Conservation (phyloP, 75 land plant genomes). For the Sequoiadendron giganteum region DNA sequence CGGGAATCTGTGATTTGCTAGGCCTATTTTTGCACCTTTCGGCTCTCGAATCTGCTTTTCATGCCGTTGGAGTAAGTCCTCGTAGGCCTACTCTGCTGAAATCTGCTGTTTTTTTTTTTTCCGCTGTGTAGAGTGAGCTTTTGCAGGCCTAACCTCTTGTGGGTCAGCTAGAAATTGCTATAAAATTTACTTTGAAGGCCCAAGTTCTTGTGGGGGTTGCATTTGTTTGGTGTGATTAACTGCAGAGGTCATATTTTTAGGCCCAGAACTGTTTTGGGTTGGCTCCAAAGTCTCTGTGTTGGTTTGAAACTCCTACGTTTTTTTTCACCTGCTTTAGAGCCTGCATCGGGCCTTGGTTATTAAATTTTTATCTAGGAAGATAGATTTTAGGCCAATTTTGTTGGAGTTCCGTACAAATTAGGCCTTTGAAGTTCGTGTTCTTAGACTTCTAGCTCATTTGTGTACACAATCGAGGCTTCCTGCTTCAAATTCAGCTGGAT, state of each 20-base stretch:
- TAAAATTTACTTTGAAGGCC: neutral
- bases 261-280: neutral
- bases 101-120: constrained; percentile 5
- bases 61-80: neutral
- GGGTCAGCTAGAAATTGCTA: neutral
- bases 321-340: too few species aligned
- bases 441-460: neutral
- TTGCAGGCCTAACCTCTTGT: constrained; percentile 3
- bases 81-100: constrained; percentile 1
- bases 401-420: neutral
- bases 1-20: constrained; percentile 9
- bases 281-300: neutral
- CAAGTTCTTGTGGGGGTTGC: neutral
- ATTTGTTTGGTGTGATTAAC: neutral
- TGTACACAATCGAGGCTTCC: neutral
- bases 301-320: too few species aligned
- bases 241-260: neutral
- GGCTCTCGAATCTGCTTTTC: neutral
- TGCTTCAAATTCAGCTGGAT: neutral
- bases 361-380: neutral
- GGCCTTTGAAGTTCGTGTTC: neutral
- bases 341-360: neutral
- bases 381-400: neutral
- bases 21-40: constrained; percentile 4
- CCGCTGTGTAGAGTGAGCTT: neutral